Evolutionary conservation across 306 rosid genomes (phyloP), one percentile per base, ranked within the genome.

Genomic region (Crotalaria pallida): DNA sequence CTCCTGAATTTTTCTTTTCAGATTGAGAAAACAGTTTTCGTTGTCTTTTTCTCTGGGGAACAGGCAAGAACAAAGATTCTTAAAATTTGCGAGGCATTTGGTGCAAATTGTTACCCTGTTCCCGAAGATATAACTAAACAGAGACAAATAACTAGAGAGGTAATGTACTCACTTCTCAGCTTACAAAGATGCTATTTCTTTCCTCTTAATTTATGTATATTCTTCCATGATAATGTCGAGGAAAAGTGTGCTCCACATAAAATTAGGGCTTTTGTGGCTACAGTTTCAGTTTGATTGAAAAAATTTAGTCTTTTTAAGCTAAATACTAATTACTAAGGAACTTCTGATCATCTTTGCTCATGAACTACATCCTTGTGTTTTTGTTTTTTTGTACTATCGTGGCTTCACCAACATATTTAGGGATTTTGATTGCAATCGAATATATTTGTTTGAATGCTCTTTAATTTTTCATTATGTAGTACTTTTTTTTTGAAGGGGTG

Each of bases 31-130:
- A 80, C 92, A 52, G 97, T 88, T 44, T 95, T 89, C 45, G 97
- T 95, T 41, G 99, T 95, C 73, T 95, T 91, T 79, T 91, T 91
- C 92, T 91, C 99, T 7, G 99, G 99, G 79, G 89, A 89, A 73
- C 99, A 91, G 74, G 99, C 96, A 65, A 89, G 91, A 82, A 78
- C 92, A 53, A 95, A 95, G 82, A 89, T 91, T 84, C 77, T 89
- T 83, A 95, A 91, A 87, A 95, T 95, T 74, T 89, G 99, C 49
- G 99, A 95, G 75, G 96, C 99, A 49, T 95, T 95, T 82, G 97
- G 96, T 21, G 99, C 99, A 38, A 87, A 87, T 76, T 95, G 97
- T 79, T 95, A 95, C 66, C 96, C 99, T 76, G 91, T 95, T 76
- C 99, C 99, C 27, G 97, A 95, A 83, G 99, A 95, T 83, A 71